phyloP scores from a whole-genome alignment of 2,329 filamentous ascomycete genomes.

The Thyridium curvatum region DNA sequence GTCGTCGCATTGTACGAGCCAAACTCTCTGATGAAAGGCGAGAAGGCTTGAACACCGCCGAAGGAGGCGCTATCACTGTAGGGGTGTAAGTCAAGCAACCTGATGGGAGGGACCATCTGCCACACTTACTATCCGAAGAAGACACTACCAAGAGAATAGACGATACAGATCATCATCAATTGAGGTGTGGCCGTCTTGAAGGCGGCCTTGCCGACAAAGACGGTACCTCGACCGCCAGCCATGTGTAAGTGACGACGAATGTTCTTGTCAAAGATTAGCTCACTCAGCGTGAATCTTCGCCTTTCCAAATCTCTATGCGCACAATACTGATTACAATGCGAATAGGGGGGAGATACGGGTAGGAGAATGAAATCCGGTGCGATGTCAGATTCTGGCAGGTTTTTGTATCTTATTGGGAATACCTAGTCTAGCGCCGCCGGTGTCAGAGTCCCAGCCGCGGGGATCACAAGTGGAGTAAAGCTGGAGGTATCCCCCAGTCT shows the following conservation, averaged over 20 bases:
- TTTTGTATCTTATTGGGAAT: too few relatives aligned
- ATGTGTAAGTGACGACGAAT: neutral
- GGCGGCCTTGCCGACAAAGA: constrained; percentile 9
- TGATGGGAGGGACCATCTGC: neutral
- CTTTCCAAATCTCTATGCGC: too few relatives aligned
- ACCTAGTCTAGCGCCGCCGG: too few relatives aligned
- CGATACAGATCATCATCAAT: constrained; percentile 6
- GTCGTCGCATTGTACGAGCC: constrained; percentile 5
- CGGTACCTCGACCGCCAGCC: constrained; percentile 2
- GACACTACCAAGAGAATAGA: constrained; percentile 12
- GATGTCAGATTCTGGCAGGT: too few relatives aligned
- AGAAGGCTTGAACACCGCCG: constrained; percentile 10
- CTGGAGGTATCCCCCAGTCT: too few relatives aligned
- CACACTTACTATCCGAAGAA: constrained; percentile 9
- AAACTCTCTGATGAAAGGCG: constrained; percentile 8
- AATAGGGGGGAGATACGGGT: too few relatives aligned
- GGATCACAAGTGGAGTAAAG: too few relatives aligned
- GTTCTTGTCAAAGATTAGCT: neutral
- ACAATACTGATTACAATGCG: too few relatives aligned
- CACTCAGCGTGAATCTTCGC: too few relatives aligned
- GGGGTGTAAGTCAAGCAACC: neutral
- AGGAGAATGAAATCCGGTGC: too few relatives aligned
- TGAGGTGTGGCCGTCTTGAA: constrained; percentile 8
- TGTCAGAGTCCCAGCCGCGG: too few relatives aligned
- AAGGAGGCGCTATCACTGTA: constrained; percentile 10